Evolutionary conservation across 805 yeast species (phyloP), one percentile per base, ranked within the genome.

Genomic region (Kluyveromyces lactis): DNA sequence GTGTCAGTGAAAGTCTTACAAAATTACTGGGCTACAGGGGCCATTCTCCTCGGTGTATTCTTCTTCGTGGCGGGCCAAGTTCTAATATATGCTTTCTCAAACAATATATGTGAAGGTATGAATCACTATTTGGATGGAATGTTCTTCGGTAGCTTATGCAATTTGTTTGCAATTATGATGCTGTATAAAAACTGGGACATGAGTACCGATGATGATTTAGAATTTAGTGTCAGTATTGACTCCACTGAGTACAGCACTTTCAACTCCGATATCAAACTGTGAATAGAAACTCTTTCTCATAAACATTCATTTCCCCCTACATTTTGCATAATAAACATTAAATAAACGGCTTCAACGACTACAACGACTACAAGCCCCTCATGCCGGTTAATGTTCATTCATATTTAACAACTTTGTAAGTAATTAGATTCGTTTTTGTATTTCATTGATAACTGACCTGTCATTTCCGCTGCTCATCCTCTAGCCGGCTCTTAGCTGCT

Each of bases 121-220:
- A 75, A 80, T 28, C 98, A 92, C 62, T 92, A 90, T 58, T 70
- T 86, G 17, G 98, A 90, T 55, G 97, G 97, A 1, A 61, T 86
- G 23, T 81, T 90, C 54, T 86, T 89, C 53, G 92, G 86, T 24
- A 74, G 92, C 18, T 52, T 86, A 26, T 75, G 95, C 55, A 86
- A 86, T 56, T 56, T 86, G 36, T 82, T 86, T 52, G 73, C 95
- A 3, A 65, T 83, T 40, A 87, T 92, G 95, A 90, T 92, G 97
- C 70, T 90, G 38, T 90, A 87, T 68, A 89, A 92, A 63, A 86
- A 79, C 50, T 90, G 97, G 96, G 97, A 89, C 55, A 86, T 89
- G 73, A 81, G 90, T 38, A 92, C 97, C 10, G 78, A 80, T 42
- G 97, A 90, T 53, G 97, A 92, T 59, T 77, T 90, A 51, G 98